Base-by-base conservation (phyloP, 1,284 basidiomycete genomes). In the Microbotryum violaceum region DNA sequence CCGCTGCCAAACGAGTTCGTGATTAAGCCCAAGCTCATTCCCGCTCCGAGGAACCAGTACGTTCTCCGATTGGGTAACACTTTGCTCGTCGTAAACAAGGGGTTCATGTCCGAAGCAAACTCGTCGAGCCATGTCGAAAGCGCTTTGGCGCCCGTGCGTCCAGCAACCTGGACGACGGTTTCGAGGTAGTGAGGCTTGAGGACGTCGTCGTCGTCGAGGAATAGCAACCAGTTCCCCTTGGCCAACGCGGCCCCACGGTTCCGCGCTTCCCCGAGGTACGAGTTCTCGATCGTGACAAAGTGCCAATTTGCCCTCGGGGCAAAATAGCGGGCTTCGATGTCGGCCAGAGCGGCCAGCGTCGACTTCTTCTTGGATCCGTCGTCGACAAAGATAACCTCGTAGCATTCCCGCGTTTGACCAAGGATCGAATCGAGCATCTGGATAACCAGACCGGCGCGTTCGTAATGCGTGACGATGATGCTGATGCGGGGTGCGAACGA, bases 141-240 rank as follows among this genome's bases (percentile, higher is more conserved):
- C 0, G 65, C 67, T 6, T 37, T 18, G 12, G 49, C 60, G 12
- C 58, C 54, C 2, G 62, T 66, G 4, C 54, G 46, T 4, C 10
- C 31, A 0, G 65, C 65, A 44, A 63, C 61, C 1, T 52, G 18
- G 44, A 66, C 49, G 48, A 69, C 58, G n/a, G 61, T 64, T 21
- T 49, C 20, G 49, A 69, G 57, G 18, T 65, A 60, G 54, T 69
- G 59, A 1, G 61, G 65, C 45, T 69, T 69, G 47, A 69, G 58
- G 4, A 69, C 67, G 47, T 69, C 67, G 57, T 69, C 67, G 50
- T 69, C 67, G 58, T 69, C 67, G 37, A 69, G 61, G 56, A 69
- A 69, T 45, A 69, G 60, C 9, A 66, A 52, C 51, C 59, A 69
- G 1, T 56, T 33, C 10, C 54, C 56, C 7, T 49, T 49, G 1